Base-by-base conservation (phyloP, 2,329 filamentous ascomycete genomes). In the Alternaria sp. region DNA sequence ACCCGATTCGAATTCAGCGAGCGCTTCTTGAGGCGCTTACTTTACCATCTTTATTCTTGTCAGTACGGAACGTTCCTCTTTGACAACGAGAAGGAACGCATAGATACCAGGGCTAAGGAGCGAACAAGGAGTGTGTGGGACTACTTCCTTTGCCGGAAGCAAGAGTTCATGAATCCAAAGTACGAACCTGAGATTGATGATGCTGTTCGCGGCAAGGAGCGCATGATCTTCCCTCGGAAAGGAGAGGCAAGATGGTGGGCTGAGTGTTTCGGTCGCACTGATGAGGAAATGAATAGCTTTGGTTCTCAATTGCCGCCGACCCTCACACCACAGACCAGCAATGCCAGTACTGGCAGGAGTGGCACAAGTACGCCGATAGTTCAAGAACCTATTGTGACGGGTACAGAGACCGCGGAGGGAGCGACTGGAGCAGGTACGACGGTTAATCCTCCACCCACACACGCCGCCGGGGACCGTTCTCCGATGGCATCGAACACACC, bases 1-100 rank as follows among this genome's bases (percentile, higher is more conserved):
- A 92, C 89, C 7, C 90, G 94, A 0, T 99, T 99, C 76, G 95
- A 99, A 78, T 99, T 94, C 81, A 98, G 97, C 71, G 96, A 98
- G 78, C 89, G 95, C 5, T 98, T 99, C 79, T 83, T 99, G 7
- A 88, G 93, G 25, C 89, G 96, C 20, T 84, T 99, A 4, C 85
- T 98, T 2, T 99, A 98, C 76, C 96, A 99, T 78, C 87, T 97
- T 2, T 95, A 98, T 77, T 95, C 95, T 0, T 97, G 94, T 70
- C 96, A 99, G 78, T 99, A 97, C 68, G 96, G 96, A 49, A 97
- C 95, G 0, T 99, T 99, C 78, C 85, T 99, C 6, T 97, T 92
- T 81, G 97, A 99, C 81, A 96, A 89, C 60, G 96, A 99, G 79
- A 96, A 94, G 75, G 92, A 97, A 73, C 90, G 96, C 4, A 83